A percentile compares a stretch with the other conserved stretches of the same genome.
Conservation (phyloP, 2,329 filamentous ascomycete genomes). For the Aspergillus fumigatus region DNA sequence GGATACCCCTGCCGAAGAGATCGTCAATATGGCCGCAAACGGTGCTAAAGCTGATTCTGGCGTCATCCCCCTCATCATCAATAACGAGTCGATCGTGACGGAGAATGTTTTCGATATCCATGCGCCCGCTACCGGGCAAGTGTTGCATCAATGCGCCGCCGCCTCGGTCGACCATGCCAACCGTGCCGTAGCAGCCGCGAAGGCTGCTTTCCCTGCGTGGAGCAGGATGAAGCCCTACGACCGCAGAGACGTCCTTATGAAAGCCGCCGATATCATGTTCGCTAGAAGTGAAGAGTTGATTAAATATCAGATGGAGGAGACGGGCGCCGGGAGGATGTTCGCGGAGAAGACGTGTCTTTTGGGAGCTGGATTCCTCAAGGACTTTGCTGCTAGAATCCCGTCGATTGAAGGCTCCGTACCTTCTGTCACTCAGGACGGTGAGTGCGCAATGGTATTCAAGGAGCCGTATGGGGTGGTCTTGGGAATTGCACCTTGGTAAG, state of each 20-base stretch:
- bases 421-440: constrained; percentile 44
- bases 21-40: constrained; percentile 6
- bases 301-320: constrained; percentile 57
- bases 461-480: constrained; percentile 77
- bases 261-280: constrained; percentile 42
- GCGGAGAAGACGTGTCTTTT: constrained; percentile 32
- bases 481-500: constrained; percentile 75
- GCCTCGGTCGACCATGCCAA: constrained; percentile 53
- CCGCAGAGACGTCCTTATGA: constrained; percentile 62
- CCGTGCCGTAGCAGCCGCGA: constrained; percentile 56
- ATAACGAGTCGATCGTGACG: constrained; percentile 40
- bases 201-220: constrained; percentile 68
- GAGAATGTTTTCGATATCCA: constrained; percentile 46
- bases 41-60: constrained; percentile 10
- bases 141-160: constrained; percentile 53
- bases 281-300: constrained; percentile 57
- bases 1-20: background rate
- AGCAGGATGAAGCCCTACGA: constrained; percentile 54
- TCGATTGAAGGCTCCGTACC: constrained; percentile 49
- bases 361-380: constrained; percentile 40
- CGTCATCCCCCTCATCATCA: constrained; percentile 39
- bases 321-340: constrained; percentile 43
- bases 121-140: constrained; percentile 51
- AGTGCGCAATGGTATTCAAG: constrained; percentile 61
- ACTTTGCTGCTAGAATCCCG: constrained; percentile 49